A percentile compares a stretch with the other conserved stretches of the same genome.
phyloP scores from a whole-genome alignment of 2,329 filamentous ascomycete species.

The Paraphoma sp. region DNA sequence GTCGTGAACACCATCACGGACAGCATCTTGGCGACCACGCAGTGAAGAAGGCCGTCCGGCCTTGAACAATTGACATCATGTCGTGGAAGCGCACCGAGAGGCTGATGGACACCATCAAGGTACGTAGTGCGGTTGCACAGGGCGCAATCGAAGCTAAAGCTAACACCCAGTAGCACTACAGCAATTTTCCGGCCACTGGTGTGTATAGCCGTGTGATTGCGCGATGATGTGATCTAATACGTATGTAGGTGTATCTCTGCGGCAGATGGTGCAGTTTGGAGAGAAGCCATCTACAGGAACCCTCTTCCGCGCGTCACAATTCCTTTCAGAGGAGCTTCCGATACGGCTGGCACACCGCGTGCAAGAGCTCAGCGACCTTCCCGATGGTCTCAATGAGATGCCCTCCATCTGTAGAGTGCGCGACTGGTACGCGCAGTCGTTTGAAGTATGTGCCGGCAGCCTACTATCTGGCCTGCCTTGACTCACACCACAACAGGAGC shows the following conservation, averaged over 20 bases:
- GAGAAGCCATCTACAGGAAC: slow-evolving; percentile 91
- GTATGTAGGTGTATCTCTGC: slow-evolving; percentile 67
- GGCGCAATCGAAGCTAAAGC: slow-evolving; percentile 13
- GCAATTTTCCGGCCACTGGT: slow-evolving; percentile 94
- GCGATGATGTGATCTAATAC: slow-evolving; percentile 22
- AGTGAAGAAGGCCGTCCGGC: slow-evolving; percentile 41
- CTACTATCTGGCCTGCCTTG: slow-evolving; percentile 17
- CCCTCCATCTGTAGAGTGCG: slow-evolving; percentile 92
- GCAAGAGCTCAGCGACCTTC: slow-evolving; percentile 88
- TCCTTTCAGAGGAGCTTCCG: slow-evolving; percentile 96
- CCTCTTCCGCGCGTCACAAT: slow-evolving; percentile 95
- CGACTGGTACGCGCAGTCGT: slow-evolving; percentile 99
- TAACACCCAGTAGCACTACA: slow-evolving; percentile 70
- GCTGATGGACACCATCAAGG: slow-evolving; percentile 93
- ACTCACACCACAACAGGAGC: slow-evolving; percentile 70
- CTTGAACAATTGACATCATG: slow-evolving; percentile 65
- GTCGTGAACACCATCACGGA: slow-evolving; percentile 13
- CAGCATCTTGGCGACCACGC: slow-evolving; percentile 41
- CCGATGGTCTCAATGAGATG: slow-evolving; percentile 97
- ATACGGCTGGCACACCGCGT: slow-evolving; percentile 96
- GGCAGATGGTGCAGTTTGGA: slow-evolving; percentile 99
- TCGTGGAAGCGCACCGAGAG: slow-evolving; percentile 90
- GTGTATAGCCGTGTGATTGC: slow-evolving; percentile 62
- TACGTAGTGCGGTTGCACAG: slow-evolving; percentile 19
- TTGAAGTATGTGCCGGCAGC: slow-evolving; percentile 73